Evolutionary conservation across 2,329 filamentous ascomycete genomes (phyloP).

Genomic region (Phoma sp.): DNA sequence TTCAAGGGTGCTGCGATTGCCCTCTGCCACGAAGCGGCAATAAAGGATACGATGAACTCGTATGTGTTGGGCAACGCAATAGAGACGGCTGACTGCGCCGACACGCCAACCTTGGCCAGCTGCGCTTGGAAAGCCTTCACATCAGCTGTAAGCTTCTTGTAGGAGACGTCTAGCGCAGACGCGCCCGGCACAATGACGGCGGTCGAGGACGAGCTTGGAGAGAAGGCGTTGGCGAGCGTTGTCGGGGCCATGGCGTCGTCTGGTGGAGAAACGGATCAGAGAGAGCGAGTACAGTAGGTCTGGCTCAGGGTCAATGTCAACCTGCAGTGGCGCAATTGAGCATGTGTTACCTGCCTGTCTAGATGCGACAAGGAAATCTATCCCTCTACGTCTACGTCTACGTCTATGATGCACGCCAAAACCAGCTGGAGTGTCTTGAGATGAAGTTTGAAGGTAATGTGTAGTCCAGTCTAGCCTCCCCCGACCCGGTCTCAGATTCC

Average conservation of each 20-base stretch:
- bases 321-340: not conserved
- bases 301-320: conserved; percentile 5
- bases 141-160: conserved; percentile 69
- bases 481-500: conserved; percentile 3
- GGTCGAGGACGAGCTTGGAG: conserved; percentile 56
- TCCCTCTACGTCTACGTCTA: conserved; percentile 1
- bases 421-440: conserved; percentile 6
- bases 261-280: conserved; percentile 6
- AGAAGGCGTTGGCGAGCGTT: conserved; percentile 65
- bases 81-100: conserved; percentile 73
- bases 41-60: conserved; percentile 86
- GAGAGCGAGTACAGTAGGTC: not conserved
- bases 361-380: conserved; percentile 7
- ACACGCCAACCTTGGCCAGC: conserved; percentile 76
- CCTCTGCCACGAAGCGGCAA: conserved; percentile 84
- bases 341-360: conserved; percentile 3
- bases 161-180: conserved; percentile 70
- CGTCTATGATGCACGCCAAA: conserved; percentile 4
- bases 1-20: conserved; percentile 86
- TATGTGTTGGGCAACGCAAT: conserved; percentile 85
- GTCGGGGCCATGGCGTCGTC: conserved; percentile 56
- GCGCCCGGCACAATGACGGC: conserved; percentile 78
- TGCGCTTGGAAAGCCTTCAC: conserved; percentile 75
- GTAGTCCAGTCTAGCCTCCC: not conserved
- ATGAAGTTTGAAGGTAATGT: not conserved